Evolutionary conservation across 1,284 basidiomycete genomes (phyloP).

Genomic region (Ustanciosporium gigantosporum): DNA sequence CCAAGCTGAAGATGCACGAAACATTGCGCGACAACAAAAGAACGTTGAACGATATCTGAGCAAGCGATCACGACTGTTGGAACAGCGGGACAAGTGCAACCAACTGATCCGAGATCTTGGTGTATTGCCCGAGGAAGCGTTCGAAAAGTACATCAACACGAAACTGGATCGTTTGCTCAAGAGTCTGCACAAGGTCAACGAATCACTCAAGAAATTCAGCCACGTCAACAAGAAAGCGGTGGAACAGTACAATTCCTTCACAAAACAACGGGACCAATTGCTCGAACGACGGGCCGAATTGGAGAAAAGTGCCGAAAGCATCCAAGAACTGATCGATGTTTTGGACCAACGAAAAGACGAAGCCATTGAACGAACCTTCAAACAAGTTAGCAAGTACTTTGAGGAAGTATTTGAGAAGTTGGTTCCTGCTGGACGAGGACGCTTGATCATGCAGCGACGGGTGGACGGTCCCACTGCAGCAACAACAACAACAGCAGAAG

Average conservation of each 20-base stretch:
- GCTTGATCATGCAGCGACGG: slow-evolving; percentile 86
- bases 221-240: slow-evolving; percentile 99
- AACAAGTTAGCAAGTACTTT: slow-evolving; percentile 95
- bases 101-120: slow-evolving; percentile 93
- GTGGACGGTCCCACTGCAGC: slow-evolving; percentile 74
- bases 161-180: slow-evolving; percentile 84
- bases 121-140: slow-evolving; percentile 94
- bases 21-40: slow-evolving; percentile 87
- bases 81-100: slow-evolving; percentile 88
- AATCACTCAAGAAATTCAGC: slow-evolving; percentile 89
- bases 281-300: slow-evolving; percentile 83
- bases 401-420: slow-evolving; percentile 95
- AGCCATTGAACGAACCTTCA: slow-evolving; percentile 96
- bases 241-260: slow-evolving; percentile 97
- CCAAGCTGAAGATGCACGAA: slow-evolving; percentile 81
- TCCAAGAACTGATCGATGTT: slow-evolving; percentile 90
- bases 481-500: slow-evolving; percentile 42
- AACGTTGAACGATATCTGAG: slow-evolving; percentile 89
- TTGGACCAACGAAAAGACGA: slow-evolving; percentile 97
- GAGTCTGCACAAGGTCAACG: slow-evolving; percentile 85
- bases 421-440: slow-evolving; percentile 89
- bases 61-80: slow-evolving; percentile 81
- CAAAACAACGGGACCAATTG: slow-evolving; percentile 92
- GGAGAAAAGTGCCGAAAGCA: slow-evolving; percentile 83
- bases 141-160: slow-evolving; percentile 85